Evolutionary conservation across 257 asterid genomes (phyloP), one percentile per base, ranked within the genome.

Genomic region (Plantago elongata): DNA sequence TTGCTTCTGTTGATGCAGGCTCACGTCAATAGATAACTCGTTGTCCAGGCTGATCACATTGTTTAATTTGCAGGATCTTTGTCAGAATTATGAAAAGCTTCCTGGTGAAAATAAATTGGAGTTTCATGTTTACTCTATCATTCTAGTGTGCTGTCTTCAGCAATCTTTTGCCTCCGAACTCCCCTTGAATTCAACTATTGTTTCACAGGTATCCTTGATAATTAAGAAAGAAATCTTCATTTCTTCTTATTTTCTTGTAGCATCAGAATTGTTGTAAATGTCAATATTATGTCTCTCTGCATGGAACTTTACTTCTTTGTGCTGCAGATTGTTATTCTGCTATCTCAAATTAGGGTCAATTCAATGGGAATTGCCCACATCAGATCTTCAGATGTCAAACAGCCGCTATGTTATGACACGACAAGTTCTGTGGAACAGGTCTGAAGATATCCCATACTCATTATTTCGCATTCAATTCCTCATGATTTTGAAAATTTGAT

Each of bases 351-450:
- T 70, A 79, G 94, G 77, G 78, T 86, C 73, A 92, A 92, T 66
- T 86, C 99, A 51, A 89, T 92, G 95, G 96, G 95, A 69, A 62
- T 92, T 80, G 88, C 78, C 60, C 77, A 84, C 45, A 70, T 92
- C 82, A 82, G 77, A 72, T 69, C 72, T 66, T 73, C 83, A 52
- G 85, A 86, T 78, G 74, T 65, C 47, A 73, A 73, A 58, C 84
- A 77, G 62, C 54, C 69, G 52, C 45, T 59, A 62, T 67, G 69
- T 17, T 72, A 67, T 72, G 82, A 74, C 61, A 76, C 68, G 59
- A 89, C 95, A 34, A 81, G 84, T 73, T 54, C 87, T 5, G 58
- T 89, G 61, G 92, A 92, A 54, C 97, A 92, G 93, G 99, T 89
- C 55, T 34, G 40, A 34, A 34, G 40, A 34, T 34, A 34, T 34